Conservation (phyloP, 306 rosid genomes). For the Rosa rugosa region DNA sequence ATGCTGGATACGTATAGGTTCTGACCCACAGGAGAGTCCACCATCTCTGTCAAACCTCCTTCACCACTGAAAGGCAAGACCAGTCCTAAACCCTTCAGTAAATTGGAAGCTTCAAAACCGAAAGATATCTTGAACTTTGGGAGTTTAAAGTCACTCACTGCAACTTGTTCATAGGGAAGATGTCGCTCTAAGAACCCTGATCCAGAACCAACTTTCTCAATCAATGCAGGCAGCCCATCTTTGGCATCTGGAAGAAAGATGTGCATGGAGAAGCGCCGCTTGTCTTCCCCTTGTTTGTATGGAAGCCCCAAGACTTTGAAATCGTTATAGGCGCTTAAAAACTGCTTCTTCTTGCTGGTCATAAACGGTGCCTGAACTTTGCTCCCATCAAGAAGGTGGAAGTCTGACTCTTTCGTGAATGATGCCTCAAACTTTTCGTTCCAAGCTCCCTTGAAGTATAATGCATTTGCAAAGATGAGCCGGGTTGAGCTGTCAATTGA, state of each 20-base stretch:
- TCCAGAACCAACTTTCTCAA: constrained; percentile 54
- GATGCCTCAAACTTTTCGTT: constrained; percentile 55
- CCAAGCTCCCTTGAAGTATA: constrained; percentile 90
- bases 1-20: constrained; percentile 51
- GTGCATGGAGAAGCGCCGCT: constrained; percentile 63
- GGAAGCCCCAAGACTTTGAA: constrained; percentile 74
- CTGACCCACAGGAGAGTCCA: constrained; percentile 49
- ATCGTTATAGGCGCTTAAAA: constrained; percentile 43
- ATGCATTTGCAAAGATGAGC: constrained; percentile 70
- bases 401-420: constrained; percentile 49
- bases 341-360: constrained; percentile 56
- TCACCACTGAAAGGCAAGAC: constrained; percentile 54
- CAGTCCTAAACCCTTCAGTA: constrained; percentile 61
- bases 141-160: constrained; percentile 64
- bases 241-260: constrained; percentile 67
- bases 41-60: constrained; percentile 68
- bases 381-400: constrained; percentile 59
- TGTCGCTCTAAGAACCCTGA: constrained; percentile 50
- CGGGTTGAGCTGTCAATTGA: constrained; percentile 48
- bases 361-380: constrained; percentile 69
- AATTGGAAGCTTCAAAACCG: constrained; percentile 50
- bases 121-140: constrained; percentile 80
- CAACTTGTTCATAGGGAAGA: constrained; percentile 39
- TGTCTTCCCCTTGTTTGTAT: constrained; percentile 61
- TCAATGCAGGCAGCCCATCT: constrained; percentile 64